A percentile compares a stretch with the other conserved stretches of the same genome.
These are phyloP conservation scores for Mortierella sp. DNA, from an alignment of 371 early-diverging fungal genomes.

Conservation along the genomic window DNA sequence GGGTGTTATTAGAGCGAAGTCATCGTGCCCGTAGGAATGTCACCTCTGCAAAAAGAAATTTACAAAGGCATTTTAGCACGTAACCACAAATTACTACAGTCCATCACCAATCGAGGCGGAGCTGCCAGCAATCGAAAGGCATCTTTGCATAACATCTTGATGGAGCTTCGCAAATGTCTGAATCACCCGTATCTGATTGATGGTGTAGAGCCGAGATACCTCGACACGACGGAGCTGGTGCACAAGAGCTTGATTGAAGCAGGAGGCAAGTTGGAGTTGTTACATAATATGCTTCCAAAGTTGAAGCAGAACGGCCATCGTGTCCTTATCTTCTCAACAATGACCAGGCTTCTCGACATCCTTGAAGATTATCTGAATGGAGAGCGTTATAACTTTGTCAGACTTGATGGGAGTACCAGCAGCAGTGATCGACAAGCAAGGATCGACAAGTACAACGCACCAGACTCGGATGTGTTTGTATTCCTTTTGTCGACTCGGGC, in stretches of 20 bases:
- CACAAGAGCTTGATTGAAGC: slow-evolving; percentile 85
- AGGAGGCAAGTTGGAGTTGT: slow-evolving; percentile 90
- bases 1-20: slow-evolving; percentile 69
- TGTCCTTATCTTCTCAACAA: slow-evolving; percentile 97
- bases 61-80: slow-evolving; percentile 80
- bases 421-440: slow-evolving; percentile 75
- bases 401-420: slow-evolving; percentile 88
- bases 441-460: slow-evolving; percentile 88
- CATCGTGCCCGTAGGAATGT: slow-evolving; percentile 88
- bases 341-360: slow-evolving; percentile 89
- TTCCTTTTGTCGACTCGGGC: slow-evolving; percentile 91
- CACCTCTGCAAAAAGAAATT: slow-evolving; percentile 81
- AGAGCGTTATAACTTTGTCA: slow-evolving; percentile 72
- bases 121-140: slow-evolving; percentile 48
- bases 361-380: slow-evolving; percentile 91
- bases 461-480: slow-evolving; percentile 78
- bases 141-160: slow-evolving; percentile 62
- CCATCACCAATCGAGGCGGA: slow-evolving; percentile 57
- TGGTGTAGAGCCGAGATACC: slow-evolving; percentile 88
- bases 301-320: slow-evolving; percentile 87
- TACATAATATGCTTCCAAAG: slow-evolving; percentile 91
- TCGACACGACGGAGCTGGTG: slow-evolving; percentile 70
- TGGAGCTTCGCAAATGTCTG: slow-evolving; percentile 90
- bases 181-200: slow-evolving; percentile 89
- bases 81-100: slow-evolving; percentile 62